phyloP scores from a whole-genome alignment of 768 basidiomycete genomes.

The Crassisporium funariophilum region DNA sequence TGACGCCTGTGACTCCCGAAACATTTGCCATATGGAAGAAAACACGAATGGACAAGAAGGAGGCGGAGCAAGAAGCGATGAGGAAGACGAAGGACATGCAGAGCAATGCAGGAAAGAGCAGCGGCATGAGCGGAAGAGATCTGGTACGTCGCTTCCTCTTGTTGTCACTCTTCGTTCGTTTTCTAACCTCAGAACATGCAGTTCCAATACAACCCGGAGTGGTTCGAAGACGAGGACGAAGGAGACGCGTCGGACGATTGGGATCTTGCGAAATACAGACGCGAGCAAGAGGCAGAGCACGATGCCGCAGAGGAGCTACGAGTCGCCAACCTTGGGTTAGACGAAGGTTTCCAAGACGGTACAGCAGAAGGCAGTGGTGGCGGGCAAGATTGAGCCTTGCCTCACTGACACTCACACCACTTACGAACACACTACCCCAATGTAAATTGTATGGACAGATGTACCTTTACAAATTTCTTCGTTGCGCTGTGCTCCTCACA shows the following conservation, averaged over 20 bases:
- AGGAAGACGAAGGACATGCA: constrained; percentile 83
- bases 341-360: constrained; percentile 31
- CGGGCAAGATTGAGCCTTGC: constrained; percentile 12
- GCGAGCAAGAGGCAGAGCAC: constrained; percentile 63
- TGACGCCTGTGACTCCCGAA: constrained; percentile 94
- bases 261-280: constrained; percentile 63
- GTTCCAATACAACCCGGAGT: constrained; percentile 96
- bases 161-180: constrained; percentile 2
- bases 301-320: constrained; percentile 52
- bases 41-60: constrained; percentile 93
- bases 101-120: constrained; percentile 83
- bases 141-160: constrained; percentile 54
- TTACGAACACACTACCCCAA: too few relatives aligned
- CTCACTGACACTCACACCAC: too few relatives aligned
- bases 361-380: constrained; percentile 34
- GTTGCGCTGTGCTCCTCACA: too few relatives aligned
- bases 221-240: constrained; percentile 82
- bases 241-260: constrained; percentile 54
- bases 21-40: constrained; percentile 94
- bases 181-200: constrained; percentile 26
- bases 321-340: constrained; percentile 46
- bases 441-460: too few relatives aligned
- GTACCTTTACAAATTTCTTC: too few relatives aligned
- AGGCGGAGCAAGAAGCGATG: constrained; percentile 80
- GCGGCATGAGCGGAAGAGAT: constrained; percentile 95